Percentiles rank a stretch among this genome's conserved stretches.
Conservation (phyloP, 495 filamentous ascomycete species). For the Hyphodiscus hymeniophilus region DNA sequence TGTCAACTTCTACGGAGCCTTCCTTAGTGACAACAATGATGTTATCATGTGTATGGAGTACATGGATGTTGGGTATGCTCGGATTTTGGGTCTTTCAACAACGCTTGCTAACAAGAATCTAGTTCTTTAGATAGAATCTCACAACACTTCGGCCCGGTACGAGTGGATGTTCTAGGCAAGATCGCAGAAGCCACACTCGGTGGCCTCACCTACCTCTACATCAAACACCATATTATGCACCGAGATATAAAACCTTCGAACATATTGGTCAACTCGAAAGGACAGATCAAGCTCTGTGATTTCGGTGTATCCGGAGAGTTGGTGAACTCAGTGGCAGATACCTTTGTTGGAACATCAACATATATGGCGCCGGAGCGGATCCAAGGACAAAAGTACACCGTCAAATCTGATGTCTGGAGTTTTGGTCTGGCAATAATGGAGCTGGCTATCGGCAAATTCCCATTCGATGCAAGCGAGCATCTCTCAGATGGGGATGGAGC, state of each 20-base stretch:
- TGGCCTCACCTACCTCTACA: slow-evolving; percentile 90
- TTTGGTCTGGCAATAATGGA: slow-evolving; percentile 96
- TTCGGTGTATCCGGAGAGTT: slow-evolving; percentile 96
- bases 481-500: slow-evolving; percentile 56
- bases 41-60: slow-evolving; percentile 99
- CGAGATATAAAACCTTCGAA: slow-evolving; percentile 98
- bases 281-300: slow-evolving; percentile 94
- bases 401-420: slow-evolving; percentile 98
- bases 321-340: slow-evolving; percentile 94
- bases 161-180: slow-evolving; percentile 98
- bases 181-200: slow-evolving; percentile 95
- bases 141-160: slow-evolving; percentile 85
- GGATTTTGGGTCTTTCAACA: not conserved
- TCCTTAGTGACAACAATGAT: slow-evolving; percentile 89
- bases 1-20: slow-evolving; percentile 94
- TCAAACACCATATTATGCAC: slow-evolving; percentile 93
- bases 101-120: slow-evolving; percentile 29
- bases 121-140: slow-evolving; percentile 95
- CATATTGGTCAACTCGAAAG: slow-evolving; percentile 86
- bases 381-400: slow-evolving; percentile 90
- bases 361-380: slow-evolving; percentile 99
- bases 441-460: slow-evolving; percentile 91
- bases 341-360: slow-evolving; percentile 95
- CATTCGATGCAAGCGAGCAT: slow-evolving; percentile 74
- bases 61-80: slow-evolving; percentile 90